Evolutionary conservation across 2,329 filamentous ascomycete species (phyloP).

Genomic region (Ceratocystis ficicola): DNA sequence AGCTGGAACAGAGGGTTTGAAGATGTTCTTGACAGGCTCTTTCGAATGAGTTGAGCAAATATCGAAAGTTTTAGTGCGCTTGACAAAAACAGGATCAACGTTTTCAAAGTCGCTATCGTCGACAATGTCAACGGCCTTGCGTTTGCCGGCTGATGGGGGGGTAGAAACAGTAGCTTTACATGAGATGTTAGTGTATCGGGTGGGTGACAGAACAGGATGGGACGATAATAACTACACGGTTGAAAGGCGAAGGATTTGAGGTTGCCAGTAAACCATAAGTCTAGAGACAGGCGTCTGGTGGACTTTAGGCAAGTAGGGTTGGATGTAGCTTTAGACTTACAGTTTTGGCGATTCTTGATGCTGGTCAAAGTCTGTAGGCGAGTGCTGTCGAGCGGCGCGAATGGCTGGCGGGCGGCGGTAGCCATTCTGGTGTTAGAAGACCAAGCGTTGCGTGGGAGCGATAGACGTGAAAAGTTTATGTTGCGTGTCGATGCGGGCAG

Average conservation of each 20-base stretch:
- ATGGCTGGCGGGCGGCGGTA: conserved; percentile 54
- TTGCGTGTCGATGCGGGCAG: neutral
- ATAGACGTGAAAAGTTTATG: neutral
- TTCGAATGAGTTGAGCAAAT: conserved; percentile 28
- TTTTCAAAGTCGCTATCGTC: conserved; percentile 47
- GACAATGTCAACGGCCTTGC: conserved; percentile 43
- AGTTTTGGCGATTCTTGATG: conserved; percentile 66
- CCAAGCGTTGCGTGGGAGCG: neutral
- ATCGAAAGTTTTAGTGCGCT: conserved; percentile 42
- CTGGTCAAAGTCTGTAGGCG: conserved; percentile 61
- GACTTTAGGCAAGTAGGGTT: neutral
- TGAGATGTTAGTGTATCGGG: conserved; percentile 11
- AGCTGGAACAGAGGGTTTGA: conserved; percentile 36
- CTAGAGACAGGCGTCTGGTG: neutral
- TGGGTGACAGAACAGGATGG: conserved; percentile 28
- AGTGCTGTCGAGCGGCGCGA: conserved; percentile 57
- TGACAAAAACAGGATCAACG: conserved; percentile 47
- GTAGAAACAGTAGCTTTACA: conserved; percentile 22
- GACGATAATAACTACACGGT: neutral
- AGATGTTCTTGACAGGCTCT: conserved; percentile 34
- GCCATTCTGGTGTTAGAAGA: conserved; percentile 35
- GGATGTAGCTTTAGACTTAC: conserved; percentile 35
- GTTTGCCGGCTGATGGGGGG: conserved; percentile 37
- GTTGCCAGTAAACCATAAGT: neutral
- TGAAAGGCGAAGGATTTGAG: neutral